Evolutionary conservation across 2,329 filamentous ascomycete species (phyloP).

Genomic region (Aspergillus calidoustus): DNA sequence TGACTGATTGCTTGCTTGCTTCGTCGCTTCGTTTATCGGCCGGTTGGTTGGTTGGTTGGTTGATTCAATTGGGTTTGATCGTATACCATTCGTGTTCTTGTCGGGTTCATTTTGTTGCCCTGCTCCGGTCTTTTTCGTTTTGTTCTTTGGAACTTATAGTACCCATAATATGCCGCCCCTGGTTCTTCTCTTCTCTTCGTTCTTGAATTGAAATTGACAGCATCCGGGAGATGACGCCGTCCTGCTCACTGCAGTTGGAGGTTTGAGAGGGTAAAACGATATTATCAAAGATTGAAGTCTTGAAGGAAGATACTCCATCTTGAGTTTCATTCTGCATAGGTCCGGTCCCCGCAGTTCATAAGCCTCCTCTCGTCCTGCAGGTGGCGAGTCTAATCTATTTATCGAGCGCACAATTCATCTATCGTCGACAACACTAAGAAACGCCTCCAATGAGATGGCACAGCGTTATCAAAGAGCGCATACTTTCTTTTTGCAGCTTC

Average conservation of each 20-base stretch:
- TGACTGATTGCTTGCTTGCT: background rate
- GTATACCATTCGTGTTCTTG: slow-evolving; percentile 1
- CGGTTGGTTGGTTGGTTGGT: background rate
- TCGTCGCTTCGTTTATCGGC: background rate
- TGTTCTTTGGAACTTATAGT: background rate
- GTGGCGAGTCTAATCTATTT: background rate
- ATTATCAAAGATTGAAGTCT: background rate
- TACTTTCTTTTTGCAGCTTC: slow-evolving; percentile 14
- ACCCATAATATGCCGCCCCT: background rate
- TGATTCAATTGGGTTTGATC: slow-evolving; percentile 12
- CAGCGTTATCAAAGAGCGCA: slow-evolving; percentile 13
- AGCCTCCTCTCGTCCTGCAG: background rate
- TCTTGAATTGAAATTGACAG: background rate
- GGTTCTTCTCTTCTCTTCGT: background rate
- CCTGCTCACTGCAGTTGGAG: background rate
- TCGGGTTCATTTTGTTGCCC: background rate
- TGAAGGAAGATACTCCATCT: background rate
- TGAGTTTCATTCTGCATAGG: background rate
- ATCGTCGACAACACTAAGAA: slow-evolving; percentile 4
- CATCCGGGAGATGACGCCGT: background rate
- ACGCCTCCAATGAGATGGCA: slow-evolving; percentile 18
- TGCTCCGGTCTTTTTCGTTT: background rate
- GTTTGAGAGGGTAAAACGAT: background rate
- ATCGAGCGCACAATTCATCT: background rate
- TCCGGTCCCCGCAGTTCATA: background rate